Conservation (phyloP, 371 early-diverging fungal genomes). For the Mucor saturninus region DNA sequence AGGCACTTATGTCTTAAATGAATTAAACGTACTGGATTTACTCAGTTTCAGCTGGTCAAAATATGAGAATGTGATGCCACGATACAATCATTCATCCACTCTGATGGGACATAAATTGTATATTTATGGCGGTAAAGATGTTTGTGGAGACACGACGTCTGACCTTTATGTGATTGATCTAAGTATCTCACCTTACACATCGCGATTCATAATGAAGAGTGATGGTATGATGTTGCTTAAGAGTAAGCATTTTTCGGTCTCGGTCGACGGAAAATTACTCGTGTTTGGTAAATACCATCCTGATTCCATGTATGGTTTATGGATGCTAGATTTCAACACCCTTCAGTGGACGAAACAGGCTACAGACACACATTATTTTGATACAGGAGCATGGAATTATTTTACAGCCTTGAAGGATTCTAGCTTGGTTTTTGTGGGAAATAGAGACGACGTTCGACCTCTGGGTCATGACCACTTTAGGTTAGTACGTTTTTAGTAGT, state of each 20-base stretch:
- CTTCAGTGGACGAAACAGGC: conserved; percentile 66
- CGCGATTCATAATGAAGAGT: conserved; percentile 46
- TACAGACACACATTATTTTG: conserved; percentile 51
- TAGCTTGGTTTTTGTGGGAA: conserved; percentile 52
- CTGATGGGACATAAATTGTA: conserved; percentile 61
- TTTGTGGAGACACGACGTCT: conserved; percentile 61
- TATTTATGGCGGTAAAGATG: conserved; percentile 67
- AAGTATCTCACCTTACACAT: conserved; percentile 45
- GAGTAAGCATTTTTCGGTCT: conserved; percentile 71
- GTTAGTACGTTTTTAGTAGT: conserved; percentile 17
- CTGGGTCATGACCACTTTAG: conserved; percentile 68
- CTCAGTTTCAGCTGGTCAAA: conserved; percentile 64
- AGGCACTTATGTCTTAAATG: conserved; percentile 50
- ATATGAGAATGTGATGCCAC: conserved; percentile 54
- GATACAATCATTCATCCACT: conserved; percentile 67
- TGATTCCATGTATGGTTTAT: conserved; percentile 56
- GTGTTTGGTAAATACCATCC: conserved; percentile 57
- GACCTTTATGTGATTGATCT: conserved; percentile 65
- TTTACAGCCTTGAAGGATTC: conserved; percentile 54
- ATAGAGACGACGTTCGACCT: conserved; percentile 58
- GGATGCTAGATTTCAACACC: conserved; percentile 69
- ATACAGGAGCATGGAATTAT: conserved; percentile 68
- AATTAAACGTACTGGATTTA: conserved; percentile 60
- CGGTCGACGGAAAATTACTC: conserved; percentile 62
- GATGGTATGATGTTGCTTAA: conserved; percentile 60